A percentile compares a stretch with the other conserved stretches of the same genome.
These are phyloP conservation scores for Penicillium sp. DNA, from an alignment of 2,329 filamentous ascomycete genomes.

Conservation along the genomic window DNA sequence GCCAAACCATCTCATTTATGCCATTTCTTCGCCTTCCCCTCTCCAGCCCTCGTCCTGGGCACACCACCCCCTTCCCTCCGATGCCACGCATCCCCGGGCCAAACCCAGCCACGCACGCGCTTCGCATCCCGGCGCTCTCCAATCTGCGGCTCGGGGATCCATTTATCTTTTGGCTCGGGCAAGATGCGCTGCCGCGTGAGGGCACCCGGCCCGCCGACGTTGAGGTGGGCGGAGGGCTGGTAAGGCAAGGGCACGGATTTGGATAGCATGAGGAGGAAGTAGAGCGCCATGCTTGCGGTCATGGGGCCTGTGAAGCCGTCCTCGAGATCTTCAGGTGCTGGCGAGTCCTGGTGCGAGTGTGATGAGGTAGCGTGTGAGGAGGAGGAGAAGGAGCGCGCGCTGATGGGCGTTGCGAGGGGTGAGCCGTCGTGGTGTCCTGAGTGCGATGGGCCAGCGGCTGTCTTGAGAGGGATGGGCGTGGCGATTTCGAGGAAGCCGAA, in stretches of 20 bases:
- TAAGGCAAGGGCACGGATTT: constrained; percentile 61
- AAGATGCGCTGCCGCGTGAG: constrained; percentile 58
- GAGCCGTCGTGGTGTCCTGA: constrained; percentile 15
- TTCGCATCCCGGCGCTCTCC: constrained; percentile 64
- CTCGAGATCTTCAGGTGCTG: constrained; percentile 4
- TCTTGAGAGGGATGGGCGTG: constrained; percentile 56
- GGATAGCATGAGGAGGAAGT: constrained; percentile 67
- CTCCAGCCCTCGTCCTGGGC: constrained; percentile 26
- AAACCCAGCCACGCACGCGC: constrained; percentile 62
- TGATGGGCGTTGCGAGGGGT: constrained; percentile 34
- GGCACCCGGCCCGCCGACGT: constrained; percentile 61
- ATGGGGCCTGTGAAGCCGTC: constrained; percentile 39
- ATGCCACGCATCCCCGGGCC: constrained; percentile 62
- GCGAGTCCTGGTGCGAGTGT: constrained; percentile 24
- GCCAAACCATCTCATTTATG: constrained; percentile 31
- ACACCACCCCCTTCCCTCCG: constrained; percentile 54
- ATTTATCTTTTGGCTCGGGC: constrained; percentile 57
- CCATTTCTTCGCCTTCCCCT: constrained; percentile 36
- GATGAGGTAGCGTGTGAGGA: constrained; percentile 21
- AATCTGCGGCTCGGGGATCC: constrained; percentile 63
- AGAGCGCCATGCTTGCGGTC: constrained; percentile 62
- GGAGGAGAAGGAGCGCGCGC: constrained; percentile 30
- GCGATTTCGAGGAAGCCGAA: constrained; percentile 87
- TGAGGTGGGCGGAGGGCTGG: constrained; percentile 59
- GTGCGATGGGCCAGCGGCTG: constrained; percentile 27